These are phyloP conservation scores for Aspergillus sojae DNA, from an alignment of 2,329 filamentous ascomycete species.

Conservation along the genomic window DNA sequence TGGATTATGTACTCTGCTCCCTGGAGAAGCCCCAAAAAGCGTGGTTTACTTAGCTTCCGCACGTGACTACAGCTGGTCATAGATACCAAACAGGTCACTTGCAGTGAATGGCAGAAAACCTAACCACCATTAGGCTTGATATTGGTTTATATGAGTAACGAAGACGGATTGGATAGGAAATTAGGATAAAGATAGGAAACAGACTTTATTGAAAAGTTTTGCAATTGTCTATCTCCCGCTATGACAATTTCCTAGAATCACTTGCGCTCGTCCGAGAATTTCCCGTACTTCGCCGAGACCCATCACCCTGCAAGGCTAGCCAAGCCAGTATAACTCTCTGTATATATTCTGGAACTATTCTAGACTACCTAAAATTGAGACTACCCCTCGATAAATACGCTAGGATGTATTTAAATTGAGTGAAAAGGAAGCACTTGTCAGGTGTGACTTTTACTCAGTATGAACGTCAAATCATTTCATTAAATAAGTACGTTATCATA, in stretches of 20 bases:
- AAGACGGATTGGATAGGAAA: not conserved
- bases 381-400: not conserved
- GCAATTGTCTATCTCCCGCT: not conserved
- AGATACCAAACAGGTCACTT: constrained; percentile 3
- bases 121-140: not conserved
- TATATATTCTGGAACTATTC: not conserved
- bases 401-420: not conserved
- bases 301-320: not conserved
- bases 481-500: constrained; percentile 32
- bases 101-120: not conserved
- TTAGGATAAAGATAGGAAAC: not conserved
- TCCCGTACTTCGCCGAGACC: not conserved
- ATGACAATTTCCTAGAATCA: not conserved
- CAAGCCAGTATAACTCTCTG: not conserved
- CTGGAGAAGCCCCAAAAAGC: constrained; percentile 21
- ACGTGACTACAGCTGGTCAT: constrained; percentile 22
- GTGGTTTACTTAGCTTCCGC: constrained; percentile 24
- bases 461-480: constrained; percentile 28
- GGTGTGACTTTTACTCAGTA: not conserved
- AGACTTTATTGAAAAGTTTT: not conserved
- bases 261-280: not conserved
- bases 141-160: not conserved
- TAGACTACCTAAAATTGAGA: not conserved
- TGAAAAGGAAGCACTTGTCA: not conserved
- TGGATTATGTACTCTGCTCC: constrained; percentile 19